Conservation (phyloP, 208 protist genomes). For the Strigomonas galati region DNA sequence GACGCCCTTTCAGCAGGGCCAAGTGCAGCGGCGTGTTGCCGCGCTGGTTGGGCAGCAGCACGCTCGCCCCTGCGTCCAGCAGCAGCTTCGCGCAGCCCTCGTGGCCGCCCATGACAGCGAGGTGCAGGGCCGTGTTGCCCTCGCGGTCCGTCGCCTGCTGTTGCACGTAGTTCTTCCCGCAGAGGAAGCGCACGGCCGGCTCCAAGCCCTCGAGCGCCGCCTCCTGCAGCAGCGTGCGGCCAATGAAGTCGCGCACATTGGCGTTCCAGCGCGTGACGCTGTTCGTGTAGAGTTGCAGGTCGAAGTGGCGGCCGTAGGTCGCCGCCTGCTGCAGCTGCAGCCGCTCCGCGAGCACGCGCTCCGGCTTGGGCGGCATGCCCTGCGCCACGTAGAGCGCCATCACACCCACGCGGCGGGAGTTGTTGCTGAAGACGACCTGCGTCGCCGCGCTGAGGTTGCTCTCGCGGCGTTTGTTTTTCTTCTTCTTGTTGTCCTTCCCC, state of each 20-base stretch:
- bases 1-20: slow-evolving; percentile 41
- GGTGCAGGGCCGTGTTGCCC: slow-evolving; percentile 62
- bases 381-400: slow-evolving; percentile 64
- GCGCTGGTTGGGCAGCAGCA: slow-evolving; percentile 20
- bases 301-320: slow-evolving; percentile 31
- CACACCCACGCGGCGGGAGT: slow-evolving; percentile 25
- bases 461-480: background rate
- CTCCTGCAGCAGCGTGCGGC: slow-evolving; percentile 77
- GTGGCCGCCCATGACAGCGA: slow-evolving; percentile 34
- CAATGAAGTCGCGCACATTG: slow-evolving; percentile 68
- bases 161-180: slow-evolving; percentile 52
- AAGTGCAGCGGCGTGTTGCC: slow-evolving; percentile 55
- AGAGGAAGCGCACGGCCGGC: slow-evolving; percentile 47
- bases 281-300: slow-evolving; percentile 22
- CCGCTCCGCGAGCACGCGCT: slow-evolving; percentile 63
- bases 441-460: too few relatives aligned
- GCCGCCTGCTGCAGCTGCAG: slow-evolving; percentile 51
- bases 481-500: background rate
- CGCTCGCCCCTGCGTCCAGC: slow-evolving; percentile 28
- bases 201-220: slow-evolving; percentile 48
- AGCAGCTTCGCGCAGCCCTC: slow-evolving; percentile 22
- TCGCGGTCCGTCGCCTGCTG: slow-evolving; percentile 37
- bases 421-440: slow-evolving; percentile 8
- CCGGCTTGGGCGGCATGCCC: slow-evolving; percentile 25
- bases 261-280: slow-evolving; percentile 67